phyloP scores from a whole-genome alignment of 1,139 yeast species.

The Candida glucosophila region DNA sequence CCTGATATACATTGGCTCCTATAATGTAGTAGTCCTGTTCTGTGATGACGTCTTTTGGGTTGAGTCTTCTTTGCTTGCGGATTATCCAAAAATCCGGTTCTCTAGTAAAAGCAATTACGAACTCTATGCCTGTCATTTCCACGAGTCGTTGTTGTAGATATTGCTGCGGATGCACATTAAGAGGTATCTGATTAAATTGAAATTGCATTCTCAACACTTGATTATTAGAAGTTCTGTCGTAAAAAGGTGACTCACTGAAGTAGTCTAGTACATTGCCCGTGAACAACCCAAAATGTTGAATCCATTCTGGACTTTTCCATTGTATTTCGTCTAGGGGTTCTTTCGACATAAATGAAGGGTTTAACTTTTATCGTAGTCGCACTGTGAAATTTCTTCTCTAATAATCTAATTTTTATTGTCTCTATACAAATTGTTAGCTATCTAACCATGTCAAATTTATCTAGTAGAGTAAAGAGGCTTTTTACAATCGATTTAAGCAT shows the following conservation, averaged over 20 bases:
- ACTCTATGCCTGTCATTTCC: slow-evolving; percentile 83
- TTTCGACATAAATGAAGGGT: slow-evolving; percentile 8
- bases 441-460: too few relatives aligned
- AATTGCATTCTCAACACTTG: slow-evolving; percentile 94
- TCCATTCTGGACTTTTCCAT: slow-evolving; percentile 98
- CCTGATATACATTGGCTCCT: slow-evolving; percentile 89
- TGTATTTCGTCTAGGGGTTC: slow-evolving; percentile 75
- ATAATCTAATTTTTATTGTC: background rate
- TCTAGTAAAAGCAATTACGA: slow-evolving; percentile 60
- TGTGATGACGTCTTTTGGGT: slow-evolving; percentile 17
- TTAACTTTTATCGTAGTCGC: background rate
- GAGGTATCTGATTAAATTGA: slow-evolving; percentile 63
- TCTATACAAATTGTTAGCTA: background rate
- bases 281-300: slow-evolving; percentile 75
- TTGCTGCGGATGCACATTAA: slow-evolving; percentile 24
- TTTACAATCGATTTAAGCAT: too few relatives aligned
- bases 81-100: slow-evolving; percentile 94
- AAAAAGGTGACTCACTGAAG: slow-evolving; percentile 89
- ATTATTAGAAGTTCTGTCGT: slow-evolving; percentile 87
- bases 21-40: slow-evolving; percentile 68
- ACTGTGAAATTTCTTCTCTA: background rate
- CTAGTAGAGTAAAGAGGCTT: too few relatives aligned
- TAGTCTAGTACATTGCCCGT: slow-evolving; percentile 89
- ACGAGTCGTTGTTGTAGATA: slow-evolving; percentile 49
- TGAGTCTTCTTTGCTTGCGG: slow-evolving; percentile 64